Conservation (phyloP, 2,329 filamentous ascomycete genomes). For the Lachnellula occidentalis region DNA sequence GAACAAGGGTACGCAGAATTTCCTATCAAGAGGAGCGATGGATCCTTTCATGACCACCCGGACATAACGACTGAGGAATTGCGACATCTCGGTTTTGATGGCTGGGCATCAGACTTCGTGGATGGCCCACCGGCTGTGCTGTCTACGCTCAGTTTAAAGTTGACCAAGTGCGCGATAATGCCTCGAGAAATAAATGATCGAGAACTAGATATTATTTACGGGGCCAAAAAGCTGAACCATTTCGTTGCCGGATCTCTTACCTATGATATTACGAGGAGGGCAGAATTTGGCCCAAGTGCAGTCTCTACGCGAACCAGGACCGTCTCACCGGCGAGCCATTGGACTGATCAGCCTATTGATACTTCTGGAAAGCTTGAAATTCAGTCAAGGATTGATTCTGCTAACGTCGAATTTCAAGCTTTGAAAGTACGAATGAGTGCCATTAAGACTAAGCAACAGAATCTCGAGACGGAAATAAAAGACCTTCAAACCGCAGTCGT, state of each 20-base stretch:
- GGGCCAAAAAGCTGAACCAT: conserved; percentile 48
- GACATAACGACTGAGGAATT: conserved; percentile 52
- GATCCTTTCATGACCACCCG: conserved; percentile 48
- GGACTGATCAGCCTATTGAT: conserved; percentile 75
- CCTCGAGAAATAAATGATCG: conserved; percentile 57
- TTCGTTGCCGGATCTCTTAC: conserved; percentile 65
- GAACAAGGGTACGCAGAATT: conserved; percentile 62
- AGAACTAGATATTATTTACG: conserved; percentile 61
- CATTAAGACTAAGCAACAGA: conserved; percentile 5
- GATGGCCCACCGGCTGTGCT: conserved; percentile 78
- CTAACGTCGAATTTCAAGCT: conserved; percentile 23
- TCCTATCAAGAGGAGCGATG: conserved; percentile 58
- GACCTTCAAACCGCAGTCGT: conserved; percentile 1
- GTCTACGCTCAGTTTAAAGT: conserved; percentile 71
- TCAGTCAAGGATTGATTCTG: conserved; percentile 41
- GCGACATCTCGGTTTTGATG: conserved; percentile 60
- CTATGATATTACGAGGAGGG: conserved; percentile 63
- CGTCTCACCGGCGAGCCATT: conserved; percentile 58
- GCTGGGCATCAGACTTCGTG: conserved; percentile 73
- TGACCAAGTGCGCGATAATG: conserved; percentile 65
- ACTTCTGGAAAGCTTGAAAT: conserved; percentile 57
- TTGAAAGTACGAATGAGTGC: conserved; percentile 19
- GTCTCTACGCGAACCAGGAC: conserved; percentile 62
- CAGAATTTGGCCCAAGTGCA: conserved; percentile 73
- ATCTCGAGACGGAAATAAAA: conserved; percentile 38